These are phyloP conservation scores for Apophysomyces sp. DNA, from an alignment of 371 early-diverging fungal species.

Conservation along the genomic window DNA sequence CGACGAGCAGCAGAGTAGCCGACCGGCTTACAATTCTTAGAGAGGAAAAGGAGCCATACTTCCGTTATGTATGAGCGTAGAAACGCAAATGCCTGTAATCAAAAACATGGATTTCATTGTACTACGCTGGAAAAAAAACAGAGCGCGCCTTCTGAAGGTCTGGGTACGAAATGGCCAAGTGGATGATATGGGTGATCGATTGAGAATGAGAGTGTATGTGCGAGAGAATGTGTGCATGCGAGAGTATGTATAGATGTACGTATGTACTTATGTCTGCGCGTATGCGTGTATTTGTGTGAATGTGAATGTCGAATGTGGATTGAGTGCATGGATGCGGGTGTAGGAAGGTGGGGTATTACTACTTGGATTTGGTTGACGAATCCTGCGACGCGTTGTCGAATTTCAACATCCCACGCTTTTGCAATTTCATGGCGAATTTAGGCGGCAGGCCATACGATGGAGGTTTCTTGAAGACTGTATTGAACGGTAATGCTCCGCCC, in stretches of 20 bases:
- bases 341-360: background rate
- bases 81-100: too few relatives aligned
- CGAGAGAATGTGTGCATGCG: background rate
- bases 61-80: too few relatives aligned
- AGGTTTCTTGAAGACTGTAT: conserved; percentile 13
- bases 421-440: conserved; percentile 53
- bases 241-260: background rate
- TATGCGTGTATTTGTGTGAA: conserved; percentile 2
- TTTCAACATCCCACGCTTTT: conserved; percentile 27
- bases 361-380: background rate
- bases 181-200: background rate
- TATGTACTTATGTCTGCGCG: conserved; percentile 1
- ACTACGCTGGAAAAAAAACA: too few relatives aligned
- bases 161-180: too few relatives aligned
- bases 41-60: too few relatives aligned
- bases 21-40: too few relatives aligned
- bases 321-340: background rate
- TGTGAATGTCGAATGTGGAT: background rate
- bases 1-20: too few relatives aligned
- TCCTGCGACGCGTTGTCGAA: background rate
- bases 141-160: too few relatives aligned
- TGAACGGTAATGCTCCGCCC: background rate
- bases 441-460: conserved; percentile 43
- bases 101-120: too few relatives aligned
- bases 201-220: background rate